Evolutionary conservation across 1,284 basidiomycete genomes (phyloP), one percentile per base, ranked within the genome.

Genomic region (Cryptococcus sp.): DNA sequence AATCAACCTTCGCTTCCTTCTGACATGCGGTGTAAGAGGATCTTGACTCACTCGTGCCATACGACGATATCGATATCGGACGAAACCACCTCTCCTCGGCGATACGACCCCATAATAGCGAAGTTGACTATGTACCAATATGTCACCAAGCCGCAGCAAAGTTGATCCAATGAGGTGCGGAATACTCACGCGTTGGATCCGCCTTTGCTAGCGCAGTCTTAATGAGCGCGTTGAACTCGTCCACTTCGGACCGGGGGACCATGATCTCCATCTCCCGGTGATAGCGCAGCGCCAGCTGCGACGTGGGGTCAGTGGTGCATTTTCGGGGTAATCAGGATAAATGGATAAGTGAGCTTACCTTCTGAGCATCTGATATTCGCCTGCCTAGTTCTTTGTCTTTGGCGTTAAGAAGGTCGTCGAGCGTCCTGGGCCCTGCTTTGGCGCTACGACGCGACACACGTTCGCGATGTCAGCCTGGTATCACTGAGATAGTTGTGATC

Each of bases 1-100:
- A 8, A 23, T 3, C 11, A 25, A 40, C 50, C 16, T 3, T 50
- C 19, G 15, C 4, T 34, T 10, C 19, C 5, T n/a, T 16, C 4
- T 17, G 4, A 17, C 26, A n/a, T n/a, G n/a, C n/a, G n/a, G 43
- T 29, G 39, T 3, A 6, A 22, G 17, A 13, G 23, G 5, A 22
- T 39, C 8, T 4, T n/a, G 43, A 63, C 65, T 37, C 40, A 74
- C 70, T 57, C 52, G 50, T 73, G 70, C 65, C 64, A 71, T 2
- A 71, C 64, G 15, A 71, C 67, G 44, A 74, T 54, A 46, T 74
- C 72, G n/a, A 74, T 64, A 56, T 71, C 70, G 22, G 64, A 66
- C 10, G 67, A 65, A 3, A 69, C 52, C 15, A 34, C 52, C 51
- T 72, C 68, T 15, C 72, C 72, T 19, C 72, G 61, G n/a, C 72